Evolutionary conservation across 805 yeast species (phyloP), one percentile per base, ranked within the genome.

Genomic region (Brettanomyces anomalus): DNA sequence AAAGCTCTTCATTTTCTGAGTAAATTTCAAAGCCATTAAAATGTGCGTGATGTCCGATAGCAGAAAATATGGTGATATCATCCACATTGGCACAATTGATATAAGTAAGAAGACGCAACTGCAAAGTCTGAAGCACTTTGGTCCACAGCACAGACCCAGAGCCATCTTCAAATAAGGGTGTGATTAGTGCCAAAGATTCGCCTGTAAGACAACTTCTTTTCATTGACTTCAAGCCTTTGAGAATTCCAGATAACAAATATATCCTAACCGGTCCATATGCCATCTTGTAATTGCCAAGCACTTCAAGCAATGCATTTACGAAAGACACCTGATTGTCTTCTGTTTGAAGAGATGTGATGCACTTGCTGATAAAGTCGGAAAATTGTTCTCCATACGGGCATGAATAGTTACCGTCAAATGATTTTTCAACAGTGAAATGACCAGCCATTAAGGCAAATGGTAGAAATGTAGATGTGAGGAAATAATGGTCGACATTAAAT

Each of bases 251-350:
- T 1, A 77, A 51, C 3, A 81, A 55, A 47, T 76, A 83, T 2
- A 82, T 69, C 57, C 84, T 74, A 0, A 87, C 76, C 3, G 88
- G 86, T 48, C 79, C 94, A 61, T 76, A 86, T 0, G 78, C 61
- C 7, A 72, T 69, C 36, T 71, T 69, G 17, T 68, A 55, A 7
- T 68, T 68, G 20, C 63, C 68, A 35, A 86, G 57, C 2, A 76
- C 70, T 10, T 60, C 59, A 26, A 85, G 57, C 1, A 72, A 28
- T 3, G 67, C 65, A 4, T 51, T 50, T 8, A 45, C 44, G 14
- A 30, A 17, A n/a, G 18, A n/a, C 7, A 21, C 3, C 15, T 49
- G 39, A 30, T 51, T 57, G 0, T 41, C 35, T 0, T 33, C 16
- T 0, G 57, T 52, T 2, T 42, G 44, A 40, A 65, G 58, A 39